phyloP scores from a whole-genome alignment of 225 moss, liverwort and hornwort genomes.

The Marchantia paleacea region DNA sequence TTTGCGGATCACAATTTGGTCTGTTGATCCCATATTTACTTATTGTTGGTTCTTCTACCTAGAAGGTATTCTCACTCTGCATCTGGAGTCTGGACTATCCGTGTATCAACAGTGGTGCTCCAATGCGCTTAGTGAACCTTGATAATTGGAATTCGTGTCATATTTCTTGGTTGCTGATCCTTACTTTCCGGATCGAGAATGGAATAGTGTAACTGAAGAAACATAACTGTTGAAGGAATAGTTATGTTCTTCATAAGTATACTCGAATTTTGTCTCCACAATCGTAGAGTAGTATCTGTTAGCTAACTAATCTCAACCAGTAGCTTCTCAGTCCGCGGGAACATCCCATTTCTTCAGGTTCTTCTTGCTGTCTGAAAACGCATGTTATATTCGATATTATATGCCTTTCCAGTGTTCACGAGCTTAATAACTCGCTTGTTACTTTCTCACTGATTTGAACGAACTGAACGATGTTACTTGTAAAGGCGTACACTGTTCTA shows the following conservation, averaged over 20 bases:
- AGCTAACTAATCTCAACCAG: no score
- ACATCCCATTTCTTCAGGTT: background rate
- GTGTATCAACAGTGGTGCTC: no score
- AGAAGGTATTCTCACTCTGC: background rate
- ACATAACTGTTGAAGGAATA: no score
- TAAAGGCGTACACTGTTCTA: background rate
- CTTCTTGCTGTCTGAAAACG: background rate
- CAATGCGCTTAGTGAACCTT: no score
- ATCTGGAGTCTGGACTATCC: no score
- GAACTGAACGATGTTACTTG: no score
- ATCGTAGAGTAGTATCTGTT: background rate
- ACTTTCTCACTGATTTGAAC: no score
- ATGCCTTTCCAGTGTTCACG: no score
- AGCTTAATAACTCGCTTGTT: background rate
- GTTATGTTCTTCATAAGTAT: no score
- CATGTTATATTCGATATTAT: background rate
- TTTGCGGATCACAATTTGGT: background rate
- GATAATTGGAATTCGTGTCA: background rate
- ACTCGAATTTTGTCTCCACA: background rate
- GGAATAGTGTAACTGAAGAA: no score
- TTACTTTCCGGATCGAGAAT: no score
- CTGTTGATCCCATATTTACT: background rate
- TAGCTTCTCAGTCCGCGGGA: background rate
- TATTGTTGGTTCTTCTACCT: background rate
- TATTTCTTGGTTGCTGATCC: no score